phyloP scores from a whole-genome alignment of 345 rosid species.

The Aegle marmelos region DNA sequence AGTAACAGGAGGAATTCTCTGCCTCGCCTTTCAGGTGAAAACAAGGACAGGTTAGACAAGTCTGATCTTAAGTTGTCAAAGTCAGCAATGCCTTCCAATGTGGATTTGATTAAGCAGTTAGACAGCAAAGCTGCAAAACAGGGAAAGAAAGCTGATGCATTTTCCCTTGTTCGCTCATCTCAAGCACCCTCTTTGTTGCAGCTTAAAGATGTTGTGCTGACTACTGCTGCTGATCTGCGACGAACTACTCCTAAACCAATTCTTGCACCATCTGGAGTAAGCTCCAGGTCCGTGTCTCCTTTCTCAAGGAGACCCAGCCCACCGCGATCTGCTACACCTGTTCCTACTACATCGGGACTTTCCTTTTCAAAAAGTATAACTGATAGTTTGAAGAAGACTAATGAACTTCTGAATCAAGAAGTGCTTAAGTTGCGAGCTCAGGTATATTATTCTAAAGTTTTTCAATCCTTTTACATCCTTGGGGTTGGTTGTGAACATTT shows the following conservation, averaged over 20 bases:
- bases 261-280: slow-evolving; percentile 69
- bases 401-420: slow-evolving; percentile 89
- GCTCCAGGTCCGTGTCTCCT: slow-evolving; percentile 94
- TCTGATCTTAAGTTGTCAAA: slow-evolving; percentile 75
- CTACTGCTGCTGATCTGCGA: slow-evolving; percentile 60
- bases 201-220: slow-evolving; percentile 74
- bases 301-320: slow-evolving; percentile 95
- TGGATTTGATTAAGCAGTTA: slow-evolving; percentile 89
- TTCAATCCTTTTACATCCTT: not conserved
- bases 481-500: not conserved
- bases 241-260: slow-evolving; percentile 65
- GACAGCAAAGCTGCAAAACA: slow-evolving; percentile 94
- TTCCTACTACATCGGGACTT: slow-evolving; percentile 79
- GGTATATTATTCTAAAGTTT: slow-evolving; percentile 42
- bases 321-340: slow-evolving; percentile 91
- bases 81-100: slow-evolving; percentile 62
- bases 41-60: slow-evolving; percentile 85
- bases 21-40: slow-evolving; percentile 94
- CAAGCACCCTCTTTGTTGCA: slow-evolving; percentile 80
- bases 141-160: slow-evolving; percentile 71
- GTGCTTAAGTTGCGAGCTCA: slow-evolving; percentile 81
- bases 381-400: slow-evolving; percentile 93
- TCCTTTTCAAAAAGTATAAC: slow-evolving; percentile 70
- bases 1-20: slow-evolving; percentile 54
- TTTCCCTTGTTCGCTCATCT: slow-evolving; percentile 67